These are phyloP conservation scores for Spongospora subterranea DNA, from an alignment of 208 protist genomes.

Conservation along the genomic window DNA sequence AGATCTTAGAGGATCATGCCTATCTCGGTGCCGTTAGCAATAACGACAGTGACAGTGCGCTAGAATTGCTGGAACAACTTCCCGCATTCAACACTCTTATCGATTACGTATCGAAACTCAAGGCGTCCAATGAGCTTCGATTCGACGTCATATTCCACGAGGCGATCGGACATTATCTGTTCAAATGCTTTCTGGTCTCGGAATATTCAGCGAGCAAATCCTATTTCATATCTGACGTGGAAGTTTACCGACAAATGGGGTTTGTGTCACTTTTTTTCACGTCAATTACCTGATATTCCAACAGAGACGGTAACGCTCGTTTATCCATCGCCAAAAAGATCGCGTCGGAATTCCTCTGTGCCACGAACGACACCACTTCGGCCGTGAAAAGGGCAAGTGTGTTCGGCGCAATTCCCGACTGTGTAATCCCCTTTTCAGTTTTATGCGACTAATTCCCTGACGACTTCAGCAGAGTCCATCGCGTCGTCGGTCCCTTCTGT, in stretches of 20 bases:
- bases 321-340: background rate
- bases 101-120: constrained; percentile 35
- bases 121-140: background rate
- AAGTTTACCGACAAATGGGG: constrained; percentile 49
- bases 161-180: constrained; percentile 57
- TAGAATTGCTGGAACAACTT: constrained; percentile 4
- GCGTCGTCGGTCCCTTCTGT: background rate
- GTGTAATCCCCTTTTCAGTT: too few species aligned
- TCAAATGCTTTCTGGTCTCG: constrained; percentile 65
- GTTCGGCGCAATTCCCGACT: too few species aligned
- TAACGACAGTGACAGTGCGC: background rate
- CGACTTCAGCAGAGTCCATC: too few species aligned
- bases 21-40: constrained; percentile 61
- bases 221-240: constrained; percentile 57
- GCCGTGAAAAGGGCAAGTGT: background rate
- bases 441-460: too few species aligned
- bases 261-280: background rate
- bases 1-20: constrained; percentile 61
- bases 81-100: background rate
- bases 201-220: constrained; percentile 62
- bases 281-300: background rate
- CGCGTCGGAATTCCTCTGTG: background rate
- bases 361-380: background rate
- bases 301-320: background rate
- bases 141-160: constrained; percentile 61